Evolutionary conservation across 768 basidiomycete genomes (phyloP), one percentile per base, ranked within the genome.

Genomic region (Lenzites betulinus): DNA sequence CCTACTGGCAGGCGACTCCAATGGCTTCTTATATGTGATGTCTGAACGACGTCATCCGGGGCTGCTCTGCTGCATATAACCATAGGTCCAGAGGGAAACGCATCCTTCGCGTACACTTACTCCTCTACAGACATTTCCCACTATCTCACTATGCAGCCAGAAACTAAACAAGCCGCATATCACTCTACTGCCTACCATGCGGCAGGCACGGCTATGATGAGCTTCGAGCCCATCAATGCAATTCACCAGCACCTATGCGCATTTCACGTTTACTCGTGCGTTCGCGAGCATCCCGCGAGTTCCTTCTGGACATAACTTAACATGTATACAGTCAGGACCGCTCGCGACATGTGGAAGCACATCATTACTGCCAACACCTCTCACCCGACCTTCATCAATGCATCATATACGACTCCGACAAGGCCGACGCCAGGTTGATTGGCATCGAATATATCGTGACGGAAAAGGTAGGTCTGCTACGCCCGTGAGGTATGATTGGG

Each of bases 401-500:
- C 64, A 63, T 79, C 36, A 77, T 78, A 39, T 79, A 78, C 66
- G 77, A 79, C 63, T 72, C 83, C 58, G 76, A 77, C 54, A 68
- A 72, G 39, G 72, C 75, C 15, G 71, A 76, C 41, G 82, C 82
- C 5, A 74, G 78, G 42, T 69, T 83, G 49, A 82, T 84, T 53
- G 82, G 81, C 22, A 78, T 84, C 43, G 82, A 83, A 66, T 84
- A 84, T 62, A 75, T 83, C 54, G 71, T 83, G 15, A 73, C 75
- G 8, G 79, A 80, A 49, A 71, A 78, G 59, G 71, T 75, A 46
- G 2, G 36, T 15, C 33, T 15, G 25, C 16, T n/a, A 20, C 46
- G 11, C 25, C 18, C n/a, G 16, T 4, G 47, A 11, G 47, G 7
- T 1, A 15, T 30, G 9, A 7, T 12, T 7, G 6, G 15, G 1